These are phyloP conservation scores for Calocera cornea DNA, from an alignment of 768 basidiomycete genomes.

Conservation along the genomic window DNA sequence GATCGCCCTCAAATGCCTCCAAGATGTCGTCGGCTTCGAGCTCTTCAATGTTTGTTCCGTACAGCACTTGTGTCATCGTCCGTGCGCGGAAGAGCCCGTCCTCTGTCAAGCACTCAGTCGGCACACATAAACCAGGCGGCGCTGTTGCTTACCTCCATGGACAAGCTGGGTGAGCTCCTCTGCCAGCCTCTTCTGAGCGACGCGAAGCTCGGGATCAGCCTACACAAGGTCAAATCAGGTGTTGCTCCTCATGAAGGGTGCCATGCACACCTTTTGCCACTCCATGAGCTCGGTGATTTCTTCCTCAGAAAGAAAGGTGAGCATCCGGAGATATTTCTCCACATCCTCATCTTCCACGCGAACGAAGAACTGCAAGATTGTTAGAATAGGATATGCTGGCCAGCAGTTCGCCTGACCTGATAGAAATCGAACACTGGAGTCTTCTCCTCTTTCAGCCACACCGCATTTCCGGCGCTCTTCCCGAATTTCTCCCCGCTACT, in stretches of 20 bases:
- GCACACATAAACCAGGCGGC: neutral
- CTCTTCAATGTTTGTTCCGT: conserved; percentile 26
- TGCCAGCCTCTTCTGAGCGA: conserved; percentile 41
- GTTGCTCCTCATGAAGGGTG: neutral
- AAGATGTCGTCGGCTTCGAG: conserved; percentile 45
- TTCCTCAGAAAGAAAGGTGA: conserved; percentile 56
- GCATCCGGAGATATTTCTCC: conserved; percentile 61
- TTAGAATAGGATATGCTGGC: neutral
- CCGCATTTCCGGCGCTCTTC: conserved; percentile 89
- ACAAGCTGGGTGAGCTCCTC: conserved; percentile 47
- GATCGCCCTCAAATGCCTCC: conserved; percentile 48
- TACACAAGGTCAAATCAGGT: conserved; percentile 13
- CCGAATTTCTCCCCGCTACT: conserved; percentile 89
- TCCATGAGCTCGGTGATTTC: conserved; percentile 44
- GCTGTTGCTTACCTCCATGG: conserved; percentile 36
- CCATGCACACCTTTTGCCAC: conserved; percentile 40
- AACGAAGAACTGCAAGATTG: conserved; percentile 63
- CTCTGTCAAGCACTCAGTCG: conserved; percentile 20
- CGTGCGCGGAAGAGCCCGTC: conserved; percentile 32
- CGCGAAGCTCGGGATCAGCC: conserved; percentile 29
- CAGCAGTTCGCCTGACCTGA: conserved; percentile 44
- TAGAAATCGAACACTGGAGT: conserved; percentile 91
- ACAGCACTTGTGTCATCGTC: conserved; percentile 35
- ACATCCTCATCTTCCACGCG: conserved; percentile 70
- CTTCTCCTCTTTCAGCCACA: conserved; percentile 68